A percentile compares a stretch with the other conserved stretches of the same genome.
phyloP scores from a whole-genome alignment of 148 eudicot genomes.

The Bassia scoparia region DNA sequence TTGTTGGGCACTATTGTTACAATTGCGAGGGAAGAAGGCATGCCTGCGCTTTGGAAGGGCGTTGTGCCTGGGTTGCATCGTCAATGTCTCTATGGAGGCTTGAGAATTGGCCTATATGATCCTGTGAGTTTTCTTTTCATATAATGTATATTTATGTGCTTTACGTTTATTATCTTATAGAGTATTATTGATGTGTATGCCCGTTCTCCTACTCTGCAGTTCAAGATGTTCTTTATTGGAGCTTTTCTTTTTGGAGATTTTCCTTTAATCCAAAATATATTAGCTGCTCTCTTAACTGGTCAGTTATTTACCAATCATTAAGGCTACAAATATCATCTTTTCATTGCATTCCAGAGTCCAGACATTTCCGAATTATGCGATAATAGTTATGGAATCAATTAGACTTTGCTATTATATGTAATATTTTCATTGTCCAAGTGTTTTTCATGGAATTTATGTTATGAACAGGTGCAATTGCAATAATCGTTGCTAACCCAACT shows the following conservation, averaged over 20 bases:
- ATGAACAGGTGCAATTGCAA: slow-evolving; percentile 59
- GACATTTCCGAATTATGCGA: not conserved
- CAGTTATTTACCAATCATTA: slow-evolving; percentile 15
- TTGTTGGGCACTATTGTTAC: slow-evolving; percentile 53
- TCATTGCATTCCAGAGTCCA: not conserved
- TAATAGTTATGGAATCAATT: not conserved
- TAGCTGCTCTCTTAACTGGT: slow-evolving; percentile 71
- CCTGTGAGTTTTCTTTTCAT: slow-evolving; percentile 42
- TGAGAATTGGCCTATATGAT: slow-evolving; percentile 65
- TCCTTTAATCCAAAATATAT: slow-evolving; percentile 55
- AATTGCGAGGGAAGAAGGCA: slow-evolving; percentile 64
- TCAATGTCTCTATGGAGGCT: slow-evolving; percentile 64
- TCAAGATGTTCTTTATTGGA: slow-evolving; percentile 58
- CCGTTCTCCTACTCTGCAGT: slow-evolving; percentile 34
- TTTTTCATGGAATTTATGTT: slow-evolving; percentile 16
- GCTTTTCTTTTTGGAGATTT: slow-evolving; percentile 43
- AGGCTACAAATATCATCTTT: not conserved
- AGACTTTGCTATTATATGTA: not conserved
- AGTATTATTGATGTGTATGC: slow-evolving; percentile 1
- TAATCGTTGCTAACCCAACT: slow-evolving; percentile 62
- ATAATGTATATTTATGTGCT: slow-evolving; percentile 11
- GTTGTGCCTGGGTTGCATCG: slow-evolving; percentile 67
- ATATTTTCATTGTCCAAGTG: slow-evolving; percentile 12
- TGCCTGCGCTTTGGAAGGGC: slow-evolving; percentile 68
- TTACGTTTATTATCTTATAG: not conserved